These are phyloP conservation scores for Glarea lozoyensis DNA, from an alignment of 495 filamentous ascomycete species.

Conservation along the genomic window DNA sequence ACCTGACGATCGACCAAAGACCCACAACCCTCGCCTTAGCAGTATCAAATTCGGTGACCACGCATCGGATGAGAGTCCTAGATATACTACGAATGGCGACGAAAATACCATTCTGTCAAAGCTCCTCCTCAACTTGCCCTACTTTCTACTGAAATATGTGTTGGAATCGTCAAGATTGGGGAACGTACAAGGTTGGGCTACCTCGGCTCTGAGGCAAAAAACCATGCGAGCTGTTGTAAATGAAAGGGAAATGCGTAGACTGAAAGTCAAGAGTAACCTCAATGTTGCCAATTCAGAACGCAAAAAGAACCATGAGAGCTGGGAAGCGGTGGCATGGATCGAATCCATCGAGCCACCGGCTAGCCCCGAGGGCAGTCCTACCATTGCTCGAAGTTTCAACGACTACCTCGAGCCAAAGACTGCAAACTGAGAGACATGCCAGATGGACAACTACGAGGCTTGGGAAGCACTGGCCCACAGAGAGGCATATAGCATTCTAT, in stretches of 20 bases:
- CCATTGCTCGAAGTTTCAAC: too few species aligned
- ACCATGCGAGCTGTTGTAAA: conserved; percentile 44
- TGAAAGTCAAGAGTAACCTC: conserved; percentile 18
- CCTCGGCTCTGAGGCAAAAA: conserved; percentile 28
- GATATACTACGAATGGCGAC: conserved; percentile 19
- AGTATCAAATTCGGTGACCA: conserved; percentile 60
- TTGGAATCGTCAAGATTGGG: conserved; percentile 42
- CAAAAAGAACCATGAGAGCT: conserved; percentile 13
- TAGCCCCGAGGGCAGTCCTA: conserved; percentile 10
- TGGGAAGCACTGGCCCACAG: conserved; percentile 10
- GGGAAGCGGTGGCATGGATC: conserved; percentile 27
- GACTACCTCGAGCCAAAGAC: conserved; percentile 1
- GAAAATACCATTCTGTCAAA: conserved; percentile 43
- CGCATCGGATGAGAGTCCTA: conserved; percentile 19
- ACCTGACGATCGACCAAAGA: conserved; percentile 22
- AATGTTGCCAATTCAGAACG: conserved; percentile 14
- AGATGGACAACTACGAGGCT: conserved; percentile 1
- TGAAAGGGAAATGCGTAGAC: conserved; percentile 44
- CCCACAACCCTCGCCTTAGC: conserved; percentile 42
- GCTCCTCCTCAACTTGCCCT: conserved; percentile 55
- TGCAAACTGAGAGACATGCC: neutral
- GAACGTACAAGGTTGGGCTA: conserved; percentile 33
- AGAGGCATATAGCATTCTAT: conserved; percentile 18
- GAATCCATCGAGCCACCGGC: conserved; percentile 22
- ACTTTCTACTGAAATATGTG: conserved; percentile 45